Evolutionary conservation across 352 stramenopile species (phyloP).

Genomic region (Phytopythium vexans): DNA sequence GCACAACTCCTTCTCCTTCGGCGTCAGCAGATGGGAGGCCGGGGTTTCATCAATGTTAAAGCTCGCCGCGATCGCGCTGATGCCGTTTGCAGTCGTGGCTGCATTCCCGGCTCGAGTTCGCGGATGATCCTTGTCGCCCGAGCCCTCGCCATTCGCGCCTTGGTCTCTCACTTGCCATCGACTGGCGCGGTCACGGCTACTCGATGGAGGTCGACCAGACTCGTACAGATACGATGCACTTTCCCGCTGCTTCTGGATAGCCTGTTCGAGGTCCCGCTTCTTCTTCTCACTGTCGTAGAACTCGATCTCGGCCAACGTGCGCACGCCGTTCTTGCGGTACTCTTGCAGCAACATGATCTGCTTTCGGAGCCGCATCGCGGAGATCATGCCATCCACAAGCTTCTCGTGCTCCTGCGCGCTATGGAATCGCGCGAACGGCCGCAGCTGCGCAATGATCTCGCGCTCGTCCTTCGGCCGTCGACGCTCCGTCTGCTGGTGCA

Average conservation of each 20-base stretch:
- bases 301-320: conserved; percentile 92
- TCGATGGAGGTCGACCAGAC: conserved; percentile 47
- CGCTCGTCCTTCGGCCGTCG: conserved; percentile 93
- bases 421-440: conserved; percentile 95
- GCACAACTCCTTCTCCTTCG: conserved; percentile 90
- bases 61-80: conserved; percentile 32
- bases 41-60: conserved; percentile 82
- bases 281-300: conserved; percentile 94
- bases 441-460: conserved; percentile 92
- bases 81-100: conserved; percentile 6
- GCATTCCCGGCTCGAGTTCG: conserved; percentile 13
- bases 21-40: conserved; percentile 85
- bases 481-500: conserved; percentile 89
- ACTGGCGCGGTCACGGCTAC: conserved; percentile 59
- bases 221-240: conserved; percentile 86
- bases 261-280: conserved; percentile 90
- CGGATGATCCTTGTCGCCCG: conserved; percentile 18
- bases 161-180: conserved; percentile 64
- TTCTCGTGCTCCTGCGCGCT: conserved; percentile 91
- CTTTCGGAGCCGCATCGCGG: conserved; percentile 91
- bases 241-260: conserved; percentile 86
- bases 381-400: conserved; percentile 91
- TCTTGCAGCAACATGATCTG: conserved; percentile 96
- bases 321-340: conserved; percentile 94
- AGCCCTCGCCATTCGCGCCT: conserved; percentile 23